Base-by-base conservation (phyloP, 148 eudicot genomes). In the Camellia lanceoleosa region DNA sequence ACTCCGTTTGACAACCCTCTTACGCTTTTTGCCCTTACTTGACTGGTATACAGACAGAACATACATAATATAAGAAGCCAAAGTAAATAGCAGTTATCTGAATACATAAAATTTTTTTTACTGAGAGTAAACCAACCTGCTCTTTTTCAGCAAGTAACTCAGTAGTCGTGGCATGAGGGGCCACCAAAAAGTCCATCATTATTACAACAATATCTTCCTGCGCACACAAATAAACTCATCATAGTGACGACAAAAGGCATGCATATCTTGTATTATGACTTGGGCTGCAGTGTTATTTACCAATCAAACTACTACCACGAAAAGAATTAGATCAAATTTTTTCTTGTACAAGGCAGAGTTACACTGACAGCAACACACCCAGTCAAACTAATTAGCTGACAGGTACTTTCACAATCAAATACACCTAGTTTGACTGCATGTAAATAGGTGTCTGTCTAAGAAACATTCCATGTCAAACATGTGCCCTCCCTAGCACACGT, bases 131-230 rank as follows among this genome's bases (percentile, higher is more conserved):
- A 82, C 73, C 54, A 81, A 94, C 99, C 99, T 90, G 95, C 47
- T 94, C 97, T 79, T 96, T 89, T 66, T 92, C 99, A 51, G 97
- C 87, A 79, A 94, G 97, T 55, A 89, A 78, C 59, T 87, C 95
- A 16, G 89, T 80, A 67, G 98, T 91, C 0, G 95, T 92, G 72
- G 98, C 89, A 86, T 94, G 92, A 81, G 99, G 99, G 56, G 90
- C 90, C 81, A 82, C 86, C 95, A 97, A 85, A 87, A 97, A 97
- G 30, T 94, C 94, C 18, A 94, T 73, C 87, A 97, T 87, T 89
- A 89, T 94, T 47, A 69, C 82, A 81, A 97, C 81, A 60, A 94
- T 83, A 73, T 92, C 99, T 83, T 94, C 99, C 98, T 97, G 92
- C 54, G 58, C 16, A 23, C 59, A 82, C 58, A 76, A 64, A 52